A percentile compares a stretch with the other conserved stretches of the same genome.
Conservation (phyloP, 192 early-diverging fungal genomes). For the Linnemannia zychae region DNA sequence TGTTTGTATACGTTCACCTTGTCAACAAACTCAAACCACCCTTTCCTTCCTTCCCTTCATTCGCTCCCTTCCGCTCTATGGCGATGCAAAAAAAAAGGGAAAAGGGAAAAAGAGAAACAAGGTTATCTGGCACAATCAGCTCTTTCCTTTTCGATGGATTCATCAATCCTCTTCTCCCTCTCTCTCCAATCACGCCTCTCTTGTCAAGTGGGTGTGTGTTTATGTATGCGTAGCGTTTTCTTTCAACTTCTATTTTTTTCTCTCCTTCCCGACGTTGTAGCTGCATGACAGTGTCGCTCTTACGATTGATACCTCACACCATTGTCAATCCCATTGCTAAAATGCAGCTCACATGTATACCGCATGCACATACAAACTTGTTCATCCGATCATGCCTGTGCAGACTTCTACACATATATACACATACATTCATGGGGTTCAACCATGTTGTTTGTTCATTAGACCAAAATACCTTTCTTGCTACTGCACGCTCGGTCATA, state of each 20-base stretch:
- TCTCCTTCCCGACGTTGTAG: not conserved
- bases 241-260: not conserved
- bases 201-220: too few relatives aligned
- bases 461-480: not conserved
- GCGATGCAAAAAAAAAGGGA: too few relatives aligned
- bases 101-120: slow-evolving; percentile 8
- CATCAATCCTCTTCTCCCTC: too few relatives aligned
- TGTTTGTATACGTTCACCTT: not conserved
- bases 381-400: slow-evolving; percentile 5
- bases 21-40: too few relatives aligned
- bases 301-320: too few relatives aligned
- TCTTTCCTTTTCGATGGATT: not conserved
- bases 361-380: not conserved
- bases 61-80: too few relatives aligned
- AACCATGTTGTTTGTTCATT: not conserved
- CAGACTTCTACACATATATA: not conserved
- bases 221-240: not conserved
- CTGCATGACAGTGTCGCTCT: not conserved
- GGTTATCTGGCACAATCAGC: slow-evolving; percentile 23
- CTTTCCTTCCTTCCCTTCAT: too few relatives aligned
- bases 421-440: not conserved
- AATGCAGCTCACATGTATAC: not conserved
- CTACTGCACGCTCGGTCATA: slow-evolving; percentile 4
- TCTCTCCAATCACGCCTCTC: not conserved
- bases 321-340: not conserved